Evolutionary conservation across 176 grass and related monocot genomes (phyloP), one percentile per base, ranked within the genome.

Genomic region (Bothriochloa decipiens): DNA sequence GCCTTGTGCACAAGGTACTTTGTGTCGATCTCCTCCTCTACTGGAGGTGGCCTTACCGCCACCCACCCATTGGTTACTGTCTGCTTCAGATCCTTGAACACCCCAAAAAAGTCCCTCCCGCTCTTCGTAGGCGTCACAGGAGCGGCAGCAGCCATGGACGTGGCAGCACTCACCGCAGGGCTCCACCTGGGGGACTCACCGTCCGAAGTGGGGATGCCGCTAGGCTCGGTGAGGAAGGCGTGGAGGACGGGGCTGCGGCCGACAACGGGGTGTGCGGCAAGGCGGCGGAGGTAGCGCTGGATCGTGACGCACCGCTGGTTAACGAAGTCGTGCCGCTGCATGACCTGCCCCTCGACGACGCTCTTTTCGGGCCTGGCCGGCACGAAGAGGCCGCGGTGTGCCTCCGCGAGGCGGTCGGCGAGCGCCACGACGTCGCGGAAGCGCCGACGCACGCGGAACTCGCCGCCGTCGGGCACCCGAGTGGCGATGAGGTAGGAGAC

Each of bases 291-390:
- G 83, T 98, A 95, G 76, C 83, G 88, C 87, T 98, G 84, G 47
- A 98, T 23, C 55, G 87, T 81, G 45, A 57, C 52, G 33, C 91
- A 73, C 47, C 93, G 91, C 41, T 95, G 93, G 82, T 88, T 92
- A 27, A 98, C 91, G 86, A 98, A 98, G 29, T 98, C 96, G n/a
- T 93, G 92, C 62, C 84, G 82, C 68, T 98, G 91, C 96, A 98
- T 98, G 71, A 95, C 92, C 74, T 98, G 95, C 2, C 87, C 91
- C 74, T 98, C 92, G n/a, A 98, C 83, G 71, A 98, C 69, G 85
- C 89, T 94, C 78, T 94, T 97, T 63, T 97, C 89, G 66, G 91
- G 91, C 7, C 91, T 71, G 9, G 85, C 84, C 35, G 89, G 94
- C 47, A 97, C 87, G 80, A 97, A 91, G 88, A 91, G 81, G 25